These are phyloP conservation scores for Xylaria sp. DNA, from an alignment of 2,329 filamentous ascomycete genomes.

Conservation along the genomic window DNA sequence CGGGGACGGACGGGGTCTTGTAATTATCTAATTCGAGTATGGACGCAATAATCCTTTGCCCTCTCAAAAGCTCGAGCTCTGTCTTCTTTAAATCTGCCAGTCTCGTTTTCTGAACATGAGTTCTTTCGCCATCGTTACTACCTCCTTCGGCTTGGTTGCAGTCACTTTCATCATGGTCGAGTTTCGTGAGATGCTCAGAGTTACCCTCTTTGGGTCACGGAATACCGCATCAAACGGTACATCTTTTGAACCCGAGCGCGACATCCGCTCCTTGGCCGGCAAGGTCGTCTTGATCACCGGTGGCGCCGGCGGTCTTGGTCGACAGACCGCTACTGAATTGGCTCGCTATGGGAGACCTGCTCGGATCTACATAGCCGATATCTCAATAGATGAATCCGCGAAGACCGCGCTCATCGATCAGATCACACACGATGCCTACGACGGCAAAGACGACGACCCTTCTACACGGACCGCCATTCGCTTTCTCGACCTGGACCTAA, in stretches of 20 bases:
- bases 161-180: slow-evolving; percentile 8
- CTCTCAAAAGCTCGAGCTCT: no score
- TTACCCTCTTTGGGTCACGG: slow-evolving; percentile 34
- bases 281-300: slow-evolving; percentile 34
- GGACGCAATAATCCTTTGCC: no score
- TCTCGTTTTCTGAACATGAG: neutral
- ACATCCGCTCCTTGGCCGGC: slow-evolving; percentile 32
- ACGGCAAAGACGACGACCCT: neutral
- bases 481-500: slow-evolving; percentile 17
- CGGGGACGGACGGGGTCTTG: no score
- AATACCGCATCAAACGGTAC: slow-evolving; percentile 25
- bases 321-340: slow-evolving; percentile 34
- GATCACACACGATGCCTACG: slow-evolving; percentile 29
- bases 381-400: slow-evolving; percentile 26
- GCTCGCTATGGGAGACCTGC: slow-evolving; percentile 33
- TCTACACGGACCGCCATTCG: neutral
- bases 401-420: slow-evolving; percentile 24
- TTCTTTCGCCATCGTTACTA: neutral
- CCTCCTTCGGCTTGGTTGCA: neutral
- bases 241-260: slow-evolving; percentile 28
- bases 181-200: slow-evolving; percentile 8
- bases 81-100: neutral
- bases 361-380: slow-evolving; percentile 38
- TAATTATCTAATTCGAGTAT: no score
- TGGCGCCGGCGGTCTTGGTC: slow-evolving; percentile 25